Base-by-base conservation (phyloP, 805 yeast genomes). In the Candida chauliodis region DNA sequence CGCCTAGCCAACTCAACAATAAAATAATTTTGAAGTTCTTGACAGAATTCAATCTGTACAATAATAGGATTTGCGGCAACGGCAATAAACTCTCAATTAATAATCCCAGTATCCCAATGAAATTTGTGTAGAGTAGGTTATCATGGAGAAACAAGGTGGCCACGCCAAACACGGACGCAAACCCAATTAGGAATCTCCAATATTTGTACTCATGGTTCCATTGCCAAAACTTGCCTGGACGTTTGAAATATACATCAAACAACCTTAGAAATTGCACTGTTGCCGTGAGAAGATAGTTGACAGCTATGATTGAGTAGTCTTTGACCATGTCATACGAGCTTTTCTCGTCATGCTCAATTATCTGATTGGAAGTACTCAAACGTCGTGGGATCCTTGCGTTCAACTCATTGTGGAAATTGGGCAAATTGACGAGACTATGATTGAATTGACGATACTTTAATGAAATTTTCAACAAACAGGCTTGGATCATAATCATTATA, bases 1-100 rank as follows among this genome's bases (percentile, higher is more conserved):
- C 96, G 43, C 91, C 81, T 4, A 89, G 66, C 97, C 97, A 89
- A 51, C 90, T 81, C 14, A 88, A 61, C 25, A 89, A 56, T 23
- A 89, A 63, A 19, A 91, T 76, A 36, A 80, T 67, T 51, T 88
- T 82, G 63, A 89, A 89, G 43, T 93, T 91, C 46, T 82, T 82
- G 6, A 84, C 78, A 0, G 87, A 76, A 49, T 78, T 78, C 19
- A 81, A 50, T 40, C 88, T 71, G 52, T 78, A 73, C 34, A 85
- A 69, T 44, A 85, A 61, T n/a, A 86, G 63, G 34, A 85, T 79
- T 63, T 86, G 88, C 11, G 93, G 91, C 44, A 86, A 64, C 14
- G 96, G 88, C 48, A 85, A 64, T 31, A 78, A 69, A 19, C 83
- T 78, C 57, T 84, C 96, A 13, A 85, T 71, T 38, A 87, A 70